A percentile compares a stretch with the other conserved stretches of the same genome.
Conservation (phyloP, 805 yeast species). For the Lachancea waltii region DNA sequence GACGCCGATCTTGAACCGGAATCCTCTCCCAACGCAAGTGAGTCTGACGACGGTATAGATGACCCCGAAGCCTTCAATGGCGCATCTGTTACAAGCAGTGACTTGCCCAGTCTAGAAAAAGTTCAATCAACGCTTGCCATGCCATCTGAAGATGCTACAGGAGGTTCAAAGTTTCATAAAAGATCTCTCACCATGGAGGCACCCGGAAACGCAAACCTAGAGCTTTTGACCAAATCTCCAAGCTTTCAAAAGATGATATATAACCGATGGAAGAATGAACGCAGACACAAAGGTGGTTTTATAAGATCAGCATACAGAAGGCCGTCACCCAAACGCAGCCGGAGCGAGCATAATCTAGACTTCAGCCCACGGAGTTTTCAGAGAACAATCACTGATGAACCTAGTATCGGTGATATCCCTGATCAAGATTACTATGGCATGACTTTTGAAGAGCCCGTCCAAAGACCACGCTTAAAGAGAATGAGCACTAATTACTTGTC, state of each 20-base stretch:
- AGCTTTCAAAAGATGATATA: slow-evolving; percentile 42
- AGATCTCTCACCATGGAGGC: slow-evolving; percentile 46
- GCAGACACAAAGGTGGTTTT: slow-evolving; percentile 19
- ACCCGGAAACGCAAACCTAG: slow-evolving; percentile 18
- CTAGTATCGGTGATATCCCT: background rate
- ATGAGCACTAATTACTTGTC: slow-evolving; percentile 68
- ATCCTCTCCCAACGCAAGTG: slow-evolving; percentile 7
- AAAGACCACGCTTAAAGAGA: slow-evolving; percentile 19
- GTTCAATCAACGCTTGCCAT: slow-evolving; percentile 33
- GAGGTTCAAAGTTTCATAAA: slow-evolving; percentile 34
- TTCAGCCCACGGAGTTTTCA: background rate
- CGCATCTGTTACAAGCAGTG: slow-evolving; percentile 1
- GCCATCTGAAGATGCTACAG: slow-evolving; percentile 34
- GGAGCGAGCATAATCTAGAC: background rate
- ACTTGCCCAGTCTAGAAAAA: slow-evolving; percentile 13
- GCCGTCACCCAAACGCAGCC: slow-evolving; percentile 1
- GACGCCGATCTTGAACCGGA: slow-evolving; percentile 14
- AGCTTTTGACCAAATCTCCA: slow-evolving; percentile 35
- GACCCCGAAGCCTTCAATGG: background rate
- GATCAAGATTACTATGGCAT: slow-evolving; percentile 33
- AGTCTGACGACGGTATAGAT: slow-evolving; percentile 3
- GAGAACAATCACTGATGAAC: background rate
- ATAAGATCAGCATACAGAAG: background rate
- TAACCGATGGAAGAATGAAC: slow-evolving; percentile 29
- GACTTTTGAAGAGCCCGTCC: slow-evolving; percentile 18